Conservation (phyloP, 1,284 basidiomycete species). For the Naganishia cerealis region DNA sequence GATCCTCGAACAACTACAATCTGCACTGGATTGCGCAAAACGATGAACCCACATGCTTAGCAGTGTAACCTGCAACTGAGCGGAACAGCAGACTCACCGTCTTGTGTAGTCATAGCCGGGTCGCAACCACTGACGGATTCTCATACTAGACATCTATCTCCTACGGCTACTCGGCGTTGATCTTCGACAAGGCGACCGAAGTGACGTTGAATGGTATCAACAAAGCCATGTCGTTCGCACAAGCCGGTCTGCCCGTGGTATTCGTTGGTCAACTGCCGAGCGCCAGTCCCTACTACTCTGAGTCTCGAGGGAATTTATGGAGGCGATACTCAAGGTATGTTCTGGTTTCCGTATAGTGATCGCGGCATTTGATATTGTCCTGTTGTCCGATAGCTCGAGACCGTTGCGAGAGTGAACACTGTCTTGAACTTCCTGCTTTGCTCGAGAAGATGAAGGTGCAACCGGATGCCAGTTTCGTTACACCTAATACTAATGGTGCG, state of each 20-base stretch:
- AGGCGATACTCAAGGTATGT: not conserved
- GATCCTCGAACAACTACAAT: not conserved
- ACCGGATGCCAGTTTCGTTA: not conserved
- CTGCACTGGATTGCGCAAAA: too few species aligned
- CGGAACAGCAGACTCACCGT: not conserved
- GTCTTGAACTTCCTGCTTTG: not conserved
- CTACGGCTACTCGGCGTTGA: not conserved
- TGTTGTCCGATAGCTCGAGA: not conserved
- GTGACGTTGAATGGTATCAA: not conserved
- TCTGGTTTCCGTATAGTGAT: not conserved
- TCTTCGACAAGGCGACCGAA: not conserved
- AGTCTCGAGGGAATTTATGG: not conserved
- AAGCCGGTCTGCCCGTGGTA: not conserved
- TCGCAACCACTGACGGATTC: not conserved
- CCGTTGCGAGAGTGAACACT: not conserved
- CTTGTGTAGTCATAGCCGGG: not conserved
- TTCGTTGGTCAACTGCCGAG: not conserved
- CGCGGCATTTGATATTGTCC: not conserved
- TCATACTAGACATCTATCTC: slow-evolving; percentile 1
- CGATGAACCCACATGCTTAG: not conserved
- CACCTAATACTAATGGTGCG: not conserved
- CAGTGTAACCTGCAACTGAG: not conserved
- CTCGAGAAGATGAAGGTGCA: not conserved
- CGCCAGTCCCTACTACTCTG: not conserved
- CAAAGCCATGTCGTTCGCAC: not conserved